Evolutionary conservation across 345 rosid genomes (phyloP).

Genomic region (Populus ilicifolia): DNA sequence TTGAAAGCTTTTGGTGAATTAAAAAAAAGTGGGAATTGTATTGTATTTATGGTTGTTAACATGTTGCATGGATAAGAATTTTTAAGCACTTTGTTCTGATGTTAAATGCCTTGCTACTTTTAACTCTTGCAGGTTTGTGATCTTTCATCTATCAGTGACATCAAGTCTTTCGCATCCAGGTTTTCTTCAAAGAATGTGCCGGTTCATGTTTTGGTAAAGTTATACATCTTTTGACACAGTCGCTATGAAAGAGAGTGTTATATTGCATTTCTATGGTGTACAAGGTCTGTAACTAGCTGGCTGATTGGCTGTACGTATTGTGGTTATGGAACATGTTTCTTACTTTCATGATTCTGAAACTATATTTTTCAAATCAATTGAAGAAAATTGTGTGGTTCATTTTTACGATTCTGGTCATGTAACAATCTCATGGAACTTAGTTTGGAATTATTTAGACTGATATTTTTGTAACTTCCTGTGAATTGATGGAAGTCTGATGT

Average conservation of each 20-base stretch:
- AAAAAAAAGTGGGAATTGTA: neutral
- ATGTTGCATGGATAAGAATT: neutral
- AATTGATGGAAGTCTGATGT: conserved; percentile 10
- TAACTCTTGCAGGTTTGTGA: conserved; percentile 68
- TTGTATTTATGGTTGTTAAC: neutral
- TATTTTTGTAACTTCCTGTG: neutral
- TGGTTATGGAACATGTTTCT: neutral
- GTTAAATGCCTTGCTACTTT: conserved; percentile 11
- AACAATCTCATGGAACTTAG: neutral
- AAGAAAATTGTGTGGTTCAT: too few species aligned
- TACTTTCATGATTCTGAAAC: too few species aligned
- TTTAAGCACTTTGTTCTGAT: neutral
- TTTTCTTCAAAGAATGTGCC: conserved; percentile 71
- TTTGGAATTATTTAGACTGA: neutral
- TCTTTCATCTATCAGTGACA: conserved; percentile 66
- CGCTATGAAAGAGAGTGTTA: neutral
- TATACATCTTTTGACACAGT: neutral
- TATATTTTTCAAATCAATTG: neutral
- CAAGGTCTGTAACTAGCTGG: neutral
- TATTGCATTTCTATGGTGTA: neutral
- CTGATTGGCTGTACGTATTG: neutral
- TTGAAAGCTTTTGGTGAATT: neutral
- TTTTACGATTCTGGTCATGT: too few species aligned
- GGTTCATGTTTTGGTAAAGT: conserved; percentile 71
- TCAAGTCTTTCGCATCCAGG: conserved; percentile 74